These are phyloP conservation scores for Schwanniomyces yamadae DNA, from an alignment of 805 yeast genomes.

Conservation along the genomic window DNA sequence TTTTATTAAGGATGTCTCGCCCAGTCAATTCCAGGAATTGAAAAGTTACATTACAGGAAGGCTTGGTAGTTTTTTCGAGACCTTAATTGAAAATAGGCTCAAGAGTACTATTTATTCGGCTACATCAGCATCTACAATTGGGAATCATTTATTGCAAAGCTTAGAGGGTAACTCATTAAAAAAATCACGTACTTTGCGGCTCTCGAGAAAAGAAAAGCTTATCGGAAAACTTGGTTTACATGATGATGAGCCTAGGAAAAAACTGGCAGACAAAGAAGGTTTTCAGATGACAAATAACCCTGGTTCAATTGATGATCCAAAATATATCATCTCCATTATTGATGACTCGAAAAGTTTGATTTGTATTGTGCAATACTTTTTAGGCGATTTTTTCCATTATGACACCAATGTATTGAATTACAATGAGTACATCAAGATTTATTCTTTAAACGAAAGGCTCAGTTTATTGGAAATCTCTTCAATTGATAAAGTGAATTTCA, in stretches of 20 bases:
- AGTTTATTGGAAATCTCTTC: constrained; percentile 12
- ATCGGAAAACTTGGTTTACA: constrained; percentile 7
- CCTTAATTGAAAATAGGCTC: constrained; percentile 19
- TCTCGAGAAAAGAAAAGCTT: constrained; percentile 31
- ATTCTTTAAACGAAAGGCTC: constrained; percentile 30
- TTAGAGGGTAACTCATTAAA: constrained; percentile 15
- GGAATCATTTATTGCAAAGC: constrained; percentile 9
- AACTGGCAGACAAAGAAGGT: constrained; percentile 5
- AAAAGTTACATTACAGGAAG: constrained; percentile 38
- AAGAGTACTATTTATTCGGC: constrained; percentile 17
- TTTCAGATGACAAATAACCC: constrained; percentile 4
- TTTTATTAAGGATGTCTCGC: constrained; percentile 58
- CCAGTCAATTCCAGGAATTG: constrained; percentile 46
- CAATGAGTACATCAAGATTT: constrained; percentile 24
- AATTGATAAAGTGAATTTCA: constrained; percentile 35
- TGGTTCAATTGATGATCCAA: constrained; percentile 30
- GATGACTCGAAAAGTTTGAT: constrained; percentile 37
- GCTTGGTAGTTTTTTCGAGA: constrained; percentile 28
- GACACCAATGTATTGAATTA: constrained; percentile 29
- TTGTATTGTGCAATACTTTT: constrained; percentile 36
- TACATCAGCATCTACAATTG: constrained; percentile 9
- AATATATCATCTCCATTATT: constrained; percentile 32
- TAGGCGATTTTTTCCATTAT: constrained; percentile 42
- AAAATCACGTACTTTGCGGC: constrained; percentile 30
- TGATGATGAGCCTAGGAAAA: constrained; percentile 6